Percentiles rank a stretch among this genome's conserved stretches.
Conservation (phyloP, 306 rosid species). For the Malus sylvestris region DNA sequence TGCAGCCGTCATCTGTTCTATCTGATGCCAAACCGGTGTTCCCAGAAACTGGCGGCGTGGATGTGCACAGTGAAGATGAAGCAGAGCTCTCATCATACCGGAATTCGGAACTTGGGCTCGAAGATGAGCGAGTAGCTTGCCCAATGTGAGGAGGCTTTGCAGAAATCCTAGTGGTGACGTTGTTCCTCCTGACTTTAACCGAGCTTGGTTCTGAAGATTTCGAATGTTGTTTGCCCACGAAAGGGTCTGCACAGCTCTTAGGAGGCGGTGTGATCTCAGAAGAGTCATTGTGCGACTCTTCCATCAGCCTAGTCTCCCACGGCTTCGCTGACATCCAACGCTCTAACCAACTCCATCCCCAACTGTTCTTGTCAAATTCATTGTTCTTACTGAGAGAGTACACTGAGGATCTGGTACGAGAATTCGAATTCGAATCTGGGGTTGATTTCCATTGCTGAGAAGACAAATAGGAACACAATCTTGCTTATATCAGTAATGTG, state of each 20-base stretch:
- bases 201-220: conserved; percentile 41
- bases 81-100: conserved; percentile 82
- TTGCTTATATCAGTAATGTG: background rate
- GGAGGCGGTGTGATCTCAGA: conserved; percentile 57
- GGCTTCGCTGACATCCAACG: conserved; percentile 99
- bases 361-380: conserved; percentile 52
- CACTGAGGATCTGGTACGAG: conserved; percentile 23
- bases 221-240: conserved; percentile 29
- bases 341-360: conserved; percentile 99
- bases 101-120: conserved; percentile 94
- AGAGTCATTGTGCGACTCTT: conserved; percentile 47
- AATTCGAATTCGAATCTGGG: conserved; percentile 35
- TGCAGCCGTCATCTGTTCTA: conserved; percentile 57
- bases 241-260: conserved; percentile 44
- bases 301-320: conserved; percentile 94
- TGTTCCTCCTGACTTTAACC: conserved; percentile 72
- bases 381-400: conserved; percentile 38
- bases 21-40: conserved; percentile 53
- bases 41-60: conserved; percentile 72
- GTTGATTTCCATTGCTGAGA: conserved; percentile 73
- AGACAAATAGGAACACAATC: background rate
- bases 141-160: conserved; percentile 66
- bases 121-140: conserved; percentile 67
- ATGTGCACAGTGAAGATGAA: conserved; percentile 84
- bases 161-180: conserved; percentile 72